phyloP scores from a whole-genome alignment of 192 early-diverging fungal species.

The Linnemannia hyalina region DNA sequence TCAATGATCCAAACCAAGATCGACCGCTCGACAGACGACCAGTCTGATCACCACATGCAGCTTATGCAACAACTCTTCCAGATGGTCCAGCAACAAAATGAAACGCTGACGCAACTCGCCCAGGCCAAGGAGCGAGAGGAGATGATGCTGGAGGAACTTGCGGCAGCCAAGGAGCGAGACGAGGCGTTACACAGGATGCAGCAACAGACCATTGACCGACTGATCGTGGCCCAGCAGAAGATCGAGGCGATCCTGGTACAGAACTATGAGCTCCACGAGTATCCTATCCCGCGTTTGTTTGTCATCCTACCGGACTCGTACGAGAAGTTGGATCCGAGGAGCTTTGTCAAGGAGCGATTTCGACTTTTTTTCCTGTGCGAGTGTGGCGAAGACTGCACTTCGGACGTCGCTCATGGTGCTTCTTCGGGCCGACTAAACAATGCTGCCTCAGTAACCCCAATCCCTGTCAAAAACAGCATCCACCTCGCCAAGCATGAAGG shows the following conservation, averaged over 20 bases:
- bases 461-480: background rate
- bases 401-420: background rate
- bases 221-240: background rate
- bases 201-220: slow-evolving; percentile 9
- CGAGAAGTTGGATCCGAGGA: slow-evolving; percentile 4
- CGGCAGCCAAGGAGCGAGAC: slow-evolving; percentile 11
- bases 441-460: background rate
- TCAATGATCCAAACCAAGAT: background rate
- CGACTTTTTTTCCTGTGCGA: slow-evolving; percentile 26
- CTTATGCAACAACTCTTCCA: slow-evolving; percentile 10
- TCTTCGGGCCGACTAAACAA: background rate
- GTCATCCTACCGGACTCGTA: slow-evolving; percentile 5
- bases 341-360: slow-evolving; percentile 1
- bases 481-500: slow-evolving; percentile 26
- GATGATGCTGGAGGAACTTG: background rate
- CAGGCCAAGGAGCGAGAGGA: background rate
- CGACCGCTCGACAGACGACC: background rate
- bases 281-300: slow-evolving; percentile 24
- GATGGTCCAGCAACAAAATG: background rate
- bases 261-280: slow-evolving; percentile 34
- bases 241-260: slow-evolving; percentile 17
- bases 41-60: slow-evolving; percentile 5
- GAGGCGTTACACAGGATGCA: slow-evolving; percentile 14
- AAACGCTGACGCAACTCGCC: background rate
- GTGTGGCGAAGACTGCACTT: background rate